Base-by-base conservation (phyloP, 371 early-diverging fungal genomes). In the Thermomucor indicae-seudaticae region DNA sequence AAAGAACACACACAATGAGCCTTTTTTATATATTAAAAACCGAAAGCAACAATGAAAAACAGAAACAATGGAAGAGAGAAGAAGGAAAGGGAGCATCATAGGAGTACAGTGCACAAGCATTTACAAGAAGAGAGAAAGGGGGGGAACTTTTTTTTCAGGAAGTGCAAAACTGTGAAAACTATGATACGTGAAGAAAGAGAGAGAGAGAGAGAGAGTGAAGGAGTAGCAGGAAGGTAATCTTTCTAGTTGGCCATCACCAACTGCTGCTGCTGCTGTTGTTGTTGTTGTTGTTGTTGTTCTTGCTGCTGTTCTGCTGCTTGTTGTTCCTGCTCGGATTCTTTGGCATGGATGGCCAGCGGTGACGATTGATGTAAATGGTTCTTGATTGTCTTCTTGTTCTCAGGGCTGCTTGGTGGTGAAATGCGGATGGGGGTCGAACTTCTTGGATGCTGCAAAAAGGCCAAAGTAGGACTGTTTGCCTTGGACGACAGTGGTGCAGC, bases 361-460 rank as follows among this genome's bases (percentile, higher is more conserved):
- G 65, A 58, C 17, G 65, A 43, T 43, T 61, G 17, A 57, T 43
- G 49, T 49, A 59, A 28, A 30, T 43, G 55, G 16, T 40, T 51
- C 0, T 40, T 34, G 5, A 43, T 53, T 32, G 24, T 37, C 25
- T 58, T 61, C 55, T 61, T 65, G 22, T 58, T 62, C 58, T 67
- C 60, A 24, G 79, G 79, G 38, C 79, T 73, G 30, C 63, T 69
- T 10, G 79, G 79, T 40, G 76, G 79, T 5, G 79, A 73, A 20
- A 79, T 79, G 38, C 76, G 67, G 14, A 70, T 65, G n/a, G 79
- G 73, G 12, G 69, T 61, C 6, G 75, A 73, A 10, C 58, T 56
- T 1, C 58, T 34, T n/a, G 43, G 53, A 22, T 64, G 48, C 50
- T 63, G 56, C 25, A 65, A 48, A 44, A 46, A 59, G 46, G 47